These are phyloP conservation scores for Candida caryicola DNA, from an alignment of 805 yeast genomes.

Conservation along the genomic window DNA sequence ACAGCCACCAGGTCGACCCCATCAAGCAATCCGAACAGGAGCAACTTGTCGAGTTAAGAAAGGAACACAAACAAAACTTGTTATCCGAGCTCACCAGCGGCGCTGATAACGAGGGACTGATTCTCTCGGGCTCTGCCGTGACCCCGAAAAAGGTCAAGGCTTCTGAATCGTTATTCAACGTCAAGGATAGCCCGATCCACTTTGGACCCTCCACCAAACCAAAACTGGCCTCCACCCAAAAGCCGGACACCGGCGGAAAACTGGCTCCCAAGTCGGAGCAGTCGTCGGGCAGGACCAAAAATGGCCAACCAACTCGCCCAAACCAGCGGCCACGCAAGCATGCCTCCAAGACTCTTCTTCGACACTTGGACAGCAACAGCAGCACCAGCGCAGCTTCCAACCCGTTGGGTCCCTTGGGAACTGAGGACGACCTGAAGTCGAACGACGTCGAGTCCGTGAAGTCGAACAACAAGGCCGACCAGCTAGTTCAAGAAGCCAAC, in stretches of 20 bases:
- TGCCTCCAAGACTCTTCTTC: conserved; percentile 27
- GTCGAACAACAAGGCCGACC: conserved; percentile 25
- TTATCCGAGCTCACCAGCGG: conserved; percentile 44
- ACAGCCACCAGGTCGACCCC: background rate
- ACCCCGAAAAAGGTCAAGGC: conserved; percentile 16
- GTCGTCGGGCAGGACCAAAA: conserved; percentile 23
- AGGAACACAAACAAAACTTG: conserved; percentile 29
- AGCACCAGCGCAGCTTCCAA: conserved; percentile 8
- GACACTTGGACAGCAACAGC: conserved; percentile 22
- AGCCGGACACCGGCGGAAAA: background rate
- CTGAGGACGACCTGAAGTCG: conserved; percentile 8
- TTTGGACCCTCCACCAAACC: conserved; percentile 6
- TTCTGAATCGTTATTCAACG: conserved; percentile 33
- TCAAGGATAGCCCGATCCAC: conserved; percentile 29
- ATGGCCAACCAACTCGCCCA: conserved; percentile 28
- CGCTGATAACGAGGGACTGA: conserved; percentile 16
- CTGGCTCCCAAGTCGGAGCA: conserved; percentile 1
- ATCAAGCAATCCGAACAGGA: conserved; percentile 18
- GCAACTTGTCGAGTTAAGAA: conserved; percentile 29
- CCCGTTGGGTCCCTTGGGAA: conserved; percentile 30
- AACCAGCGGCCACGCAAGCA: conserved; percentile 28
- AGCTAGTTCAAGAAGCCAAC: conserved; percentile 45
- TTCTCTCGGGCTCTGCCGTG: conserved; percentile 4
- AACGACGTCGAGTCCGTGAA: conserved; percentile 19
- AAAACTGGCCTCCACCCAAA: background rate